Conservation (phyloP, 2,329 filamentous ascomycete genomes). For the Ophiostoma sp. region DNA sequence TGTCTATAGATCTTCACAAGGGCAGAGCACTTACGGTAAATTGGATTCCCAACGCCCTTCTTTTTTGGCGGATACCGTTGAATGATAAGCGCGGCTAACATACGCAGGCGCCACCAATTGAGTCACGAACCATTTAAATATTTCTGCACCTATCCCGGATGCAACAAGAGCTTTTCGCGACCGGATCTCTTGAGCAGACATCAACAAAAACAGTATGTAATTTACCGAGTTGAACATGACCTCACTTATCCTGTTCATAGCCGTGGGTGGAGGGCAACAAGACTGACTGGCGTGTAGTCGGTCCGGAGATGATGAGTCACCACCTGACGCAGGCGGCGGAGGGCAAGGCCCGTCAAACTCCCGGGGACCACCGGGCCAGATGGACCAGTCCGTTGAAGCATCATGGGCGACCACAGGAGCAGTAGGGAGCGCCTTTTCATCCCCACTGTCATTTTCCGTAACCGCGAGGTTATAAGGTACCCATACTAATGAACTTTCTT, state of each 20-base stretch:
- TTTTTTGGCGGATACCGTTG: neutral
- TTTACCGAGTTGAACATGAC: neutral
- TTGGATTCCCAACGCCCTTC: neutral
- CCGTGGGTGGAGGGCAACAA: neutral
- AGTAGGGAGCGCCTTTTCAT: neutral
- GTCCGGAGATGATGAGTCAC: neutral
- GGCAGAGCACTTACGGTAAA: slow-evolving; percentile 13
- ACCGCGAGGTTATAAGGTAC: neutral
- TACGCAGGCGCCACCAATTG: neutral
- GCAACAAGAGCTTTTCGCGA: slow-evolving; percentile 3
- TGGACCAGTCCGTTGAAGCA: neutral
- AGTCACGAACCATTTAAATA: slow-evolving; percentile 2
- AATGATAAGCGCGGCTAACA: neutral
- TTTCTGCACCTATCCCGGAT: neutral
- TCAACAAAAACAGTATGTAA: slow-evolving; percentile 7
- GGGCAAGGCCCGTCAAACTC: neutral
- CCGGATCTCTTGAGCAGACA: neutral
- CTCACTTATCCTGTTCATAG: neutral
- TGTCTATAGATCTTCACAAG: neutral
- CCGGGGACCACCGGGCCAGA: neutral
- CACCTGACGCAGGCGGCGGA: neutral
- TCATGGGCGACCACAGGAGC: neutral
- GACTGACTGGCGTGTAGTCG: slow-evolving; percentile 10
- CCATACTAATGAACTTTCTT: neutral
- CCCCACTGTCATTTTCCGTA: neutral